Evolutionary conservation across 2,329 filamentous ascomycete genomes (phyloP).

Genomic region (Diaporthe vexans): DNA sequence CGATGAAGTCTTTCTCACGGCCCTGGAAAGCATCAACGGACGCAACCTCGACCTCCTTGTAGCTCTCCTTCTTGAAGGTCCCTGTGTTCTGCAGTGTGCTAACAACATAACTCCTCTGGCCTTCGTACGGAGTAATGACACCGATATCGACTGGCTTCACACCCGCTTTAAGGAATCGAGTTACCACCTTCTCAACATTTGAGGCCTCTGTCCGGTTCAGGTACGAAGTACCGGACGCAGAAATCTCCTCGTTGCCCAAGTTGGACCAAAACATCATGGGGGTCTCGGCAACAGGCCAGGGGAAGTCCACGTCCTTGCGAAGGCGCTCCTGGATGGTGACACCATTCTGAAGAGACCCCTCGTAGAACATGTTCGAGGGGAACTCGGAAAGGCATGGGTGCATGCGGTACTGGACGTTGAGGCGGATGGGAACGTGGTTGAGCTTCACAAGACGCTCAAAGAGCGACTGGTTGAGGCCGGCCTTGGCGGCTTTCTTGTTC

Average conservation of each 20-base stretch:
- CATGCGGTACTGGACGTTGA: constrained; percentile 99
- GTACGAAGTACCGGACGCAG: constrained; percentile 96
- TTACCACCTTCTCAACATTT: constrained; percentile 98
- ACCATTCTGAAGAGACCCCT: constrained; percentile 95
- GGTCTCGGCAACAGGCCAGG: constrained; percentile 93
- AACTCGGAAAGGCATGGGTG: constrained; percentile 97
- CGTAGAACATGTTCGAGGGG: constrained; percentile 99
- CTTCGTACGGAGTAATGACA: constrained; percentile 98
- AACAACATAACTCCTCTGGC: constrained; percentile 97
- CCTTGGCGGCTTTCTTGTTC: constrained; percentile 99
- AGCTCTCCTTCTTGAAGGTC: constrained; percentile 97
- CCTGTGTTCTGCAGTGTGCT: constrained; percentile 99
- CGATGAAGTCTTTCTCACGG: constrained; percentile 98
- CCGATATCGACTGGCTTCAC: constrained; percentile 95
- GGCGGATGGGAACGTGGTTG: constrained; percentile 88
- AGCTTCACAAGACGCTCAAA: constrained; percentile 96
- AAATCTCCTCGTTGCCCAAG: constrained; percentile 96
- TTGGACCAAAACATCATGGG: constrained; percentile 99
- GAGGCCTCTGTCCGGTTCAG: constrained; percentile 97
- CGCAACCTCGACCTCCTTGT: constrained; percentile 98
- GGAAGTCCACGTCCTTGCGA: constrained; percentile 95
- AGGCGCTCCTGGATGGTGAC: constrained; percentile 91
- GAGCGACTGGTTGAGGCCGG: constrained; percentile 96
- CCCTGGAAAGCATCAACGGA: constrained; percentile 99
- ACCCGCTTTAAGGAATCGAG: constrained; percentile 97